These are phyloP conservation scores for Panicum miliaceum DNA, from an alignment of 176 grass and related monocot species.

Conservation along the genomic window DNA sequence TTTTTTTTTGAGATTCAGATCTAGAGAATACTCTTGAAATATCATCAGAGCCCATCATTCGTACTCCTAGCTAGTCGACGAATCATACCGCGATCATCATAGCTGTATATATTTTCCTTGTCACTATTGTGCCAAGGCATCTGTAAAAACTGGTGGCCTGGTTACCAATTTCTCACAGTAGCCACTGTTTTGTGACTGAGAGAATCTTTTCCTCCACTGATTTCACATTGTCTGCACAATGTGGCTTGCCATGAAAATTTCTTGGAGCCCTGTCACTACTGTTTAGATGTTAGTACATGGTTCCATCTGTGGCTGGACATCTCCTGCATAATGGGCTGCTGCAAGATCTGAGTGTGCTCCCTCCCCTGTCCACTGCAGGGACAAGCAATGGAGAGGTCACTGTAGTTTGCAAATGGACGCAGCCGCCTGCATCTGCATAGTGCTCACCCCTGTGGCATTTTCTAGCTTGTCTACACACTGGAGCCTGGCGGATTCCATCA, in stretches of 20 bases:
- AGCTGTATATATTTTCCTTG: not conserved
- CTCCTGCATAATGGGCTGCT: constrained; percentile 43
- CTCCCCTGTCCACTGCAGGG: constrained; percentile 36
- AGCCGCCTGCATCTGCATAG: constrained; percentile 51
- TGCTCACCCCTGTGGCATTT: constrained; percentile 51
- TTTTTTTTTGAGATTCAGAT: not conserved
- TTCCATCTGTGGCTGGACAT: constrained; percentile 38
- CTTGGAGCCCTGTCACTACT: constrained; percentile 42
- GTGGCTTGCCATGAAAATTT: constrained; percentile 28
- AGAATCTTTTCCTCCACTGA: constrained; percentile 37
- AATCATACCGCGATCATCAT: not conserved
- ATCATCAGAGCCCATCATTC: not conserved
- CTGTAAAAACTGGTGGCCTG: constrained; percentile 20
- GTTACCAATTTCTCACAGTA: constrained; percentile 5
- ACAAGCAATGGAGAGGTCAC: constrained; percentile 4
- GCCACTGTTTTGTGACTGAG: not conserved
- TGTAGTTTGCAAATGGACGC: constrained; percentile 31
- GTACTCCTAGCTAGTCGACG: not conserved
- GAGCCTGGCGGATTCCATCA: constrained; percentile 58
- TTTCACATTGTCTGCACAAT: not conserved
- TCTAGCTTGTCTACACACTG: constrained; percentile 56
- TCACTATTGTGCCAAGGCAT: constrained; percentile 16
- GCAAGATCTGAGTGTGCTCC: constrained; percentile 52
- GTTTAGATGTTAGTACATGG: constrained; percentile 47
- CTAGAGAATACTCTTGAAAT: not conserved